Evolutionary conservation across 805 yeast genomes (phyloP), one percentile per base, ranked within the genome.

Genomic region (Hanseniaspora valbyensis): DNA sequence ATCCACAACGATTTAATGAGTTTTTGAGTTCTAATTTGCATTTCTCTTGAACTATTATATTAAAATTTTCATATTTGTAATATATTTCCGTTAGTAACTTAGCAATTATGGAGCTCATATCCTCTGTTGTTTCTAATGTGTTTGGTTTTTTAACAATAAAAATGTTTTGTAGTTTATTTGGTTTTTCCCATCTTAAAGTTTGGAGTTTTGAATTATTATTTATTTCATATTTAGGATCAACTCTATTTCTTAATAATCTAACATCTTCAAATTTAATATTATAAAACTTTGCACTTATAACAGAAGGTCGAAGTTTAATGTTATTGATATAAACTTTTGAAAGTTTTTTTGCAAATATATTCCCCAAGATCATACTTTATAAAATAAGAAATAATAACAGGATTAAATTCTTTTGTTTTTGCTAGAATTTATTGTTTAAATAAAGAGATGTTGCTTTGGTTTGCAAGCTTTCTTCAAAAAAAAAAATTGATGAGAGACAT

Each of bases 131-230:
- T 8, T 69, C 66, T 1, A 67, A 63, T 45, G 85, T 77, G 80
- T 84, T 78, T 1, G 95, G 95, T 61, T 90, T 90, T 65, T 88
- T 89, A 28, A 86, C 85, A 16, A 90, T 70, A 50, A 82, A 73
- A 9, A 90, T 76, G 61, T 89, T 90, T 53, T 78, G 76, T 10
- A 86, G 24, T 13, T 26, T 21, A 3, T 33, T 24, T 14, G 9
- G 25, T 5, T 36, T 29, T 26, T 19, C 24, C 52, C 46, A 49
- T 24, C 36, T 49, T 10, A 42, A 29, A 5, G 42, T 42, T 29
- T 41, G 52, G 6, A 49, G 32, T 22, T 49, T 49, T 14, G 52
- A 48, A 25, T 44, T 59, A 6, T 54, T 49, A 40, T 58, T 58
- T 42, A 63, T 58, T 49, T 59, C 61, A 14, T 53, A 60, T 4